Evolutionary conservation across 257 asterid genomes (phyloP).

Genomic region (Solanum bulbocastanum): DNA sequence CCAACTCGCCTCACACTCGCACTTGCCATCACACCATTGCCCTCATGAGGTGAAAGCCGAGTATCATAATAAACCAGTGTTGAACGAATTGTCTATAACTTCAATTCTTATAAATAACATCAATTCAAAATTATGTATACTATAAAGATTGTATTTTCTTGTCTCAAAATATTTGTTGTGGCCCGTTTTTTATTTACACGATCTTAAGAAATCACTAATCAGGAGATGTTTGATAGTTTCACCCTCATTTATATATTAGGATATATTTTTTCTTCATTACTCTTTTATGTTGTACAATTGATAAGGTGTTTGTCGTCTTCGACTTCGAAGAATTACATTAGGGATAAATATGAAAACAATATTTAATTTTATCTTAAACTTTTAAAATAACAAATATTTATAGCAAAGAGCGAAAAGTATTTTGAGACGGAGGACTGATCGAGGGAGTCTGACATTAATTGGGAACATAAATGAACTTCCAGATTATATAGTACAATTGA

Average conservation of each 20-base stretch:
- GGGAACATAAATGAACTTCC: background rate
- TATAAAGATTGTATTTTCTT: no score
- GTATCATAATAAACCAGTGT: background rate
- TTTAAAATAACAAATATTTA: no score
- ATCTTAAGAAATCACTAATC: no score
- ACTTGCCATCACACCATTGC: no score
- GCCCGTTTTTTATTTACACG: background rate
- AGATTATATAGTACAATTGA: background rate
- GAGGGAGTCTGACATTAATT: background rate
- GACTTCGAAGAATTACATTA: background rate
- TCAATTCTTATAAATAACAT: no score
- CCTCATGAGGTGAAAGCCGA: no score
- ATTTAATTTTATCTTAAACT: background rate
- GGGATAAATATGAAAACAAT: background rate
- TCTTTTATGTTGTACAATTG: background rate
- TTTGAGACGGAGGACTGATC: background rate
- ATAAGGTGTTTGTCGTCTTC: background rate
- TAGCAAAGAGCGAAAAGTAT: background rate
- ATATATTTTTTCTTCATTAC: no score
- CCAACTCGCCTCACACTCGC: no score
- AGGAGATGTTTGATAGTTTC: background rate
- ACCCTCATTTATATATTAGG: background rate
- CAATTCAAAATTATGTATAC: no score
- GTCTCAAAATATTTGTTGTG: no score
- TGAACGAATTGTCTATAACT: background rate